Base-by-base conservation (phyloP, 1,284 basidiomycete species). In the Ganoderma boninense region DNA sequence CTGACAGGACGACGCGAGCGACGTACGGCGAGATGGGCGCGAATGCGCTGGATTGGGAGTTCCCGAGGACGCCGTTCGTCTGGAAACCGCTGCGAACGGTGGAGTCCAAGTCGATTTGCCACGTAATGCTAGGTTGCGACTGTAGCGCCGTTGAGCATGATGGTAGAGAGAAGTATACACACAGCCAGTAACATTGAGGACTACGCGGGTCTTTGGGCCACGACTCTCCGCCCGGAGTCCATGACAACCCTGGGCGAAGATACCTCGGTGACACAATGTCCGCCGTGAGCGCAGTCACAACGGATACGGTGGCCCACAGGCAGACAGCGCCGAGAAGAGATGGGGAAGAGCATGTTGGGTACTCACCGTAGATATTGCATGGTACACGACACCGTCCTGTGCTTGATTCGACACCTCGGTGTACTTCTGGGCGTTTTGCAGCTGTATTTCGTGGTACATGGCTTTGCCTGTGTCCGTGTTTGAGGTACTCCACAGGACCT, bases 351-450 rank as follows among this genome's bases (percentile, higher is more conserved):
- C 16, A 2, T 40, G 29, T 32, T 18, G 57, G 1, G 8, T 20
- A 67, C 69, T 61, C 44, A 75, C 74, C 8, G 57, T 67, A 2
- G 72, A 57, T 68, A 77, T 77, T 16, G 72, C 74, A 62, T 74
- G 74, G 61, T 76, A 77, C 13, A 66, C 65, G 2, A 56, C 74
- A 5, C 74, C 75, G 63, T 79, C 77, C 14, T 73, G 69, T 16
- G 77, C 77, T 66, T 76, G 75, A 42, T 73, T 64, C 29, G 35
- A 32, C 29, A 68, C 71, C 62, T 78, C 77, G 1, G 43, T 49
- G 44, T 72, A 65, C 6, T 66, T 56, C n/a, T 66, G 23, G n/a
- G 77, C 72, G 1, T 32, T 52, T 62, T 72, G 69, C 1, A 76
- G 71, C 42, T 72, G 61, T n/a, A 75, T 54, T 40, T 74, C 35